phyloP scores from a whole-genome alignment of 2,329 filamentous ascomycete genomes.

The Exophiala phaeomuriformis region DNA sequence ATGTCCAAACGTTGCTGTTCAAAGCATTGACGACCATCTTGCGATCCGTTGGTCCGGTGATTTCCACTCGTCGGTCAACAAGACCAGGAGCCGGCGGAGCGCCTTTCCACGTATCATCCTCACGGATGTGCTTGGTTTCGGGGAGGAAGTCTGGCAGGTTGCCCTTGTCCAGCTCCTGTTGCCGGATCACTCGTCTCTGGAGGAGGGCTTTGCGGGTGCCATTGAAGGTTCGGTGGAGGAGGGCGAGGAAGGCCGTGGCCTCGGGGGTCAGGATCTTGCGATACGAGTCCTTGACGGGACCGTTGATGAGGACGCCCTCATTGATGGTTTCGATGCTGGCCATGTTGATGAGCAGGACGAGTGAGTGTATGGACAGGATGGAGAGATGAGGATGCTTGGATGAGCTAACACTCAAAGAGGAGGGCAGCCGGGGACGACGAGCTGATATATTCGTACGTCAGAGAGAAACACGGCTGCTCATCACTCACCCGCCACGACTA shows the following conservation, averaged over 20 bases:
- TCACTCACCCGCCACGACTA: background rate
- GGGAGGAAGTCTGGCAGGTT: conserved; percentile 86
- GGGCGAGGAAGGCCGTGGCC: conserved; percentile 82
- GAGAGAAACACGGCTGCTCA: background rate
- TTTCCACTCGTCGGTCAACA: conserved; percentile 89
- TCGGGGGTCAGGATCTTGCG: conserved; percentile 88
- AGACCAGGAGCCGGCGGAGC: conserved; percentile 85
- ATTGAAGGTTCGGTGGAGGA: conserved; percentile 94
- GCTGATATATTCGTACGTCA: conserved; percentile 20
- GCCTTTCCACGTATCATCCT: conserved; percentile 88
- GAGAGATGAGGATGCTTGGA: background rate
- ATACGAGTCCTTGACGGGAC: conserved; percentile 66
- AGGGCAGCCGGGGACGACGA: conserved; percentile 5
- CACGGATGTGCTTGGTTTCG: conserved; percentile 90
- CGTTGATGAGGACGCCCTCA: conserved; percentile 80
- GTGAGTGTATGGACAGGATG: background rate
- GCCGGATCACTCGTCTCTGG: conserved; percentile 75
- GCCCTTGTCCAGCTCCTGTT: conserved; percentile 89
- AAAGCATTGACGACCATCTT: conserved; percentile 99
- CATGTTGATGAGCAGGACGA: conserved; percentile 42
- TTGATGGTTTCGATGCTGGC: conserved; percentile 67
- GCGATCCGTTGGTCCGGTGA: conserved; percentile 91
- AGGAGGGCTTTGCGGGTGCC: conserved; percentile 77
- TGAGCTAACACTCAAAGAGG: background rate
- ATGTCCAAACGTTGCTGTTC: conserved; percentile 95